phyloP scores from a whole-genome alignment of 257 asterid genomes.

The Jacaranda mimosifolia region DNA sequence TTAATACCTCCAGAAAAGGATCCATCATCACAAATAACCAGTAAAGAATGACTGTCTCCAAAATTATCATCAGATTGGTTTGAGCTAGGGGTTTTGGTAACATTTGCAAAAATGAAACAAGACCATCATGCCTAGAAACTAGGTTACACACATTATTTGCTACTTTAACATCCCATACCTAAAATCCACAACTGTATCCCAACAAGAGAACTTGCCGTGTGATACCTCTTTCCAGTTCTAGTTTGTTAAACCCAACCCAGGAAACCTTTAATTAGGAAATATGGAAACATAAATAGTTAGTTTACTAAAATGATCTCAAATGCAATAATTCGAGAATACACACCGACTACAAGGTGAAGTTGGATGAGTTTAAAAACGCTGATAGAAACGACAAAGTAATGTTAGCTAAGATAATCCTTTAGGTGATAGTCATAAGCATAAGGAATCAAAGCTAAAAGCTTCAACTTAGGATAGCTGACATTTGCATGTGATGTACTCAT shows the following conservation, averaged over 20 bases:
- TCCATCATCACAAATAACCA: slow-evolving; percentile 82
- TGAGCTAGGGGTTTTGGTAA: slow-evolving; percentile 63
- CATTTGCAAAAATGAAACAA: slow-evolving; percentile 84
- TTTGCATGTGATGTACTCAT: background rate
- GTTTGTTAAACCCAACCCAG: slow-evolving; percentile 80
- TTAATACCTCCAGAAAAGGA: slow-evolving; percentile 70
- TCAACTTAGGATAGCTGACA: background rate
- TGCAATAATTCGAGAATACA: too few species aligned
- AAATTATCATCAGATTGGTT: slow-evolving; percentile 65
- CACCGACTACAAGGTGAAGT: too few species aligned
- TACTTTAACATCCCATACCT: slow-evolving; percentile 95
- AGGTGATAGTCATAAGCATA: slow-evolving; percentile 8
- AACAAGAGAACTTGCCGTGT: slow-evolving; percentile 62
- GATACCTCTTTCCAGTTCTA: slow-evolving; percentile 53
- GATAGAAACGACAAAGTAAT: background rate
- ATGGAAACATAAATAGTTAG: too few species aligned
- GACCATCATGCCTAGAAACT: slow-evolving; percentile 90
- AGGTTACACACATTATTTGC: slow-evolving; percentile 78
- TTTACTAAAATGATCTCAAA: too few species aligned
- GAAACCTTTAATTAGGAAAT: slow-evolving; percentile 67
- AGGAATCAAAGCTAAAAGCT: background rate
- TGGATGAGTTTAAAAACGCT: background rate
- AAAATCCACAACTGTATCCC: slow-evolving; percentile 81
- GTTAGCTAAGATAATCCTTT: background rate
- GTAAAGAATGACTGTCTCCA: slow-evolving; percentile 74